Base-by-base conservation (phyloP, 192 early-diverging fungal species). In the Jimgerdemannia lactiflua region DNA sequence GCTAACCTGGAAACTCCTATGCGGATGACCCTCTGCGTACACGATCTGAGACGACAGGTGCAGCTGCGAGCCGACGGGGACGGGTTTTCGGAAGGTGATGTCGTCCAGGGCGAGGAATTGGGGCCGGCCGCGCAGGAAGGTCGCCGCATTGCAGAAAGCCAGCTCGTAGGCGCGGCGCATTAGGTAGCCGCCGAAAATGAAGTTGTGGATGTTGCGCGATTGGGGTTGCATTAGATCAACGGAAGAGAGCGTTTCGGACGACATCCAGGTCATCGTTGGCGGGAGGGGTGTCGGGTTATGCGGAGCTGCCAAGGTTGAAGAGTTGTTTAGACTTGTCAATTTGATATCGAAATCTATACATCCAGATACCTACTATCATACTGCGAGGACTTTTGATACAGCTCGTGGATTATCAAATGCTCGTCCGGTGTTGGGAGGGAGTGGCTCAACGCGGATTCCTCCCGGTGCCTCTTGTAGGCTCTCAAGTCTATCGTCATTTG, bases 101-200 rank as follows among this genome's bases (percentile, higher is more conserved):
- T 92, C 90, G 73, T 94, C 91, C 39, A 93, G 82, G 8, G 95
- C 91, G 7, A 90, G 75, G 43, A 93, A 83, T 8, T 70, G 66
- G 3, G 90, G 88, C 40, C 88, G 79, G 44, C 84, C 77, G 29
- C 86, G 86, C 43, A 90, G 83, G 67, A 94, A 94, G 9, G 94
- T 78, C 0, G 89, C 85, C 3, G 90, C 94, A 64, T 92, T 93
- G 44, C 92, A 86, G 79, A 90, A 93, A 4, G 94, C 92, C 1
- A 97, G 86, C 82, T 98, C 96, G 68, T 87, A 93, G 0, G 96
- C 96, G 4, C 92, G 81, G 68, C 92, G 89, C 94, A 98, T 95
- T 67, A 96, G 81, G 64, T 91, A 92, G 44, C 90, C 89, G 63
- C 94, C 92, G 86, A 94, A 94, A 2, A 92, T 87, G 71, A 92